Percentiles rank a stretch among this genome's conserved stretches.
Evolutionary conservation across 129 eudicot genomes (phyloP).

Genomic region (Escallonia herrerae): DNA sequence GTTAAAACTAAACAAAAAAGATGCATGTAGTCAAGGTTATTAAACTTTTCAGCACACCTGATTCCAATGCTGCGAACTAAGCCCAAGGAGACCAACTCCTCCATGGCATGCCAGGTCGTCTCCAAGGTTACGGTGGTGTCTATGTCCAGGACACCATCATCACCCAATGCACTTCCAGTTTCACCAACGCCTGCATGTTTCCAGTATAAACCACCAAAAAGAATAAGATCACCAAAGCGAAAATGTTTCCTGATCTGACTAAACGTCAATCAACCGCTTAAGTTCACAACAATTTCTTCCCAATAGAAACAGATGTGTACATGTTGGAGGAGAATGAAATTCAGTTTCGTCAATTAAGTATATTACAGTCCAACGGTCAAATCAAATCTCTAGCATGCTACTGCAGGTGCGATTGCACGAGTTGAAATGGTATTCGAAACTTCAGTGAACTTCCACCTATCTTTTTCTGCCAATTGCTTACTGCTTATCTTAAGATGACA

Average conservation of each 20-base stretch:
- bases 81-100: conserved; percentile 71
- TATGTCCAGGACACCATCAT: conserved; percentile 79
- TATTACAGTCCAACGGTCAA: too few relatives aligned
- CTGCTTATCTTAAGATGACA: background rate
- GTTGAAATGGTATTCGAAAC: too few relatives aligned
- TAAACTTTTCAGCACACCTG: conserved; percentile 34
- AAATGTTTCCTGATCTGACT: background rate
- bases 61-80: conserved; percentile 86
- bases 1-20: background rate
- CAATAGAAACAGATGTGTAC: too few relatives aligned
- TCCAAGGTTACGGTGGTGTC: conserved; percentile 77
- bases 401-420: too few relatives aligned
- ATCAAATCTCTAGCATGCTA: background rate
- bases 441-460: background rate
- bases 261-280: too few relatives aligned
- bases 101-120: conserved; percentile 94
- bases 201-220: background rate
- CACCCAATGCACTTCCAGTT: conserved; percentile 71
- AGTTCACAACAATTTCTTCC: too few relatives aligned
- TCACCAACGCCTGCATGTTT: conserved; percentile 62
- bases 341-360: too few relatives aligned
- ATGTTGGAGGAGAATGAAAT: too few relatives aligned
- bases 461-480: background rate
- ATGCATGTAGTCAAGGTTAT: background rate
- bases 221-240: background rate